Base-by-base conservation (phyloP, 495 filamentous ascomycete species). In the Terfezia boudieri region DNA sequence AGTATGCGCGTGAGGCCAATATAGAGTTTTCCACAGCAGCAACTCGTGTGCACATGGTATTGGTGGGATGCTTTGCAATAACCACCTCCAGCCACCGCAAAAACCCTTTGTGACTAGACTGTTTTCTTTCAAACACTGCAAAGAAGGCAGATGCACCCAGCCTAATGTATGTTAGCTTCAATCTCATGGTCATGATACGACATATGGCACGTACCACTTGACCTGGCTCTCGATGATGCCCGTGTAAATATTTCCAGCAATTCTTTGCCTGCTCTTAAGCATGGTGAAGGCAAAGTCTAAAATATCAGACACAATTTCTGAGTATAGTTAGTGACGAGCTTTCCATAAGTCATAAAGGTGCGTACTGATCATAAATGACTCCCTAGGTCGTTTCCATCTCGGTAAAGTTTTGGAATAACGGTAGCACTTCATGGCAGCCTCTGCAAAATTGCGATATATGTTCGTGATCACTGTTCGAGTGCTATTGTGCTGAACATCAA, bases 391-490 rank as follows among this genome's bases (percentile, higher is more conserved):
- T 20, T 20, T 46, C 41, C 41, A 14, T 20, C 49, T 22, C 38
- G 17, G 17, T 3, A 64, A 52, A 1, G 59, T 49, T 37, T 76
- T 76, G 51, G 74, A 71, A 58, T 95, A 92, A 8, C 80, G 77
- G 70, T 85, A 88, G 72, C 83, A 83, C 65, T 88, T 92, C 66
- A 80, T 82, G 1, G 84, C 87, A 4, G 81, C 74, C 56, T 87
- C 84, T 36, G 74, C 55, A 56, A 94, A 87, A 38, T 76, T 80
- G 5, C 76, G 69, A 64, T 87, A 80, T 12, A 92, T 67, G 60
- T 89, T 94, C 7, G 66, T 66, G 4, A 92, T 68, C 4, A 89
- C 83, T 0, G 77, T 83, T 1, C 61, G 49, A 2, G 74, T 60
- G 7, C 78, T 77, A 64, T 95, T 96, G 68, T 88, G 81, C 5